These are phyloP conservation scores for Fragilaria radians DNA, from an alignment of 108 stramenopile species.

Conservation along the genomic window DNA sequence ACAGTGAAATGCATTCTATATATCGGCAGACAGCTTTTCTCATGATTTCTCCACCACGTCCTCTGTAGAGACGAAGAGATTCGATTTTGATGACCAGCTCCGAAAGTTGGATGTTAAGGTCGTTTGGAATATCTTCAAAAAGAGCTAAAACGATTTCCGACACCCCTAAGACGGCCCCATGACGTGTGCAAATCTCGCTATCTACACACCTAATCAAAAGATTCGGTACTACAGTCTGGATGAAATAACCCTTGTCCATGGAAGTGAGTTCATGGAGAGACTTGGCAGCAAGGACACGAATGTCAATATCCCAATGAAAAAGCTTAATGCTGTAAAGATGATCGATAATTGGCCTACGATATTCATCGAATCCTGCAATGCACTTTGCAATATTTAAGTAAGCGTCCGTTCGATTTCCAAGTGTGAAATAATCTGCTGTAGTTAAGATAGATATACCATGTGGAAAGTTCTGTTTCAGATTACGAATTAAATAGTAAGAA, in stretches of 20 bases:
- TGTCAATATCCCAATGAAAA: constrained; percentile 87
- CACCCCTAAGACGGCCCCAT: constrained; percentile 81
- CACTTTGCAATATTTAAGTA: constrained; percentile 59
- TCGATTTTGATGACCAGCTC: constrained; percentile 84
- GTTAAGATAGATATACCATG: constrained; percentile 95
- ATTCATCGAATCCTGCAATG: constrained; percentile 81
- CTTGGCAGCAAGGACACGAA: constrained; percentile 70
- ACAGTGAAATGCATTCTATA: constrained; percentile 83
- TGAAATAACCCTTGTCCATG: constrained; percentile 47
- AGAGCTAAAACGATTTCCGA: constrained; percentile 81
- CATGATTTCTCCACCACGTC: constrained; percentile 95
- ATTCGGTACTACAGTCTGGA: constrained; percentile 55
- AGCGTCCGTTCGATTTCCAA: constrained; percentile 89
- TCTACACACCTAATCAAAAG: constrained; percentile 56
- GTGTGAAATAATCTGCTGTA: constrained; percentile 91
- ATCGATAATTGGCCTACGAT: constrained; percentile 68
- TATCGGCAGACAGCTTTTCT: constrained; percentile 85
- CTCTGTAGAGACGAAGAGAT: constrained; percentile 91
- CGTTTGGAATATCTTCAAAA: constrained; percentile 23
- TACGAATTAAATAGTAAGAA: too few species aligned
- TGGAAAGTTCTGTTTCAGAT: constrained; percentile 61
- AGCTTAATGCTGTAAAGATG: constrained; percentile 73
- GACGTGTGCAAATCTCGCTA: constrained; percentile 56
- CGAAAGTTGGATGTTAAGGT: constrained; percentile 10
- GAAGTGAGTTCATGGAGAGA: constrained; percentile 60